Evolutionary conservation across 805 yeast genomes (phyloP).

Genomic region (Candida nanaspora): DNA sequence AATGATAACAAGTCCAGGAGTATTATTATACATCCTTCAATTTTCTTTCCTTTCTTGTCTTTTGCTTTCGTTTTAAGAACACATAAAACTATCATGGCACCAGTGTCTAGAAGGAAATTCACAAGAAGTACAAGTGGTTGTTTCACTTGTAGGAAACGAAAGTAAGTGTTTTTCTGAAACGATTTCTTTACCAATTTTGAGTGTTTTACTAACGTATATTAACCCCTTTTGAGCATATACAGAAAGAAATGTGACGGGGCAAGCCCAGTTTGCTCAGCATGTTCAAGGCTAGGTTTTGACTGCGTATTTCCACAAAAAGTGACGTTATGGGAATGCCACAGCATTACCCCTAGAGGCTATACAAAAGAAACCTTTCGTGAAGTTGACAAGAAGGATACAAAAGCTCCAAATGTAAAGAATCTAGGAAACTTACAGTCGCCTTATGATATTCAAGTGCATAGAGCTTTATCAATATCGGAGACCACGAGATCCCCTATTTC

Average conservation of each 20-base stretch:
- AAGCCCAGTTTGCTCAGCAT: slow-evolving; percentile 3
- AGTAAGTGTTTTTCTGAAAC: slow-evolving; percentile 4
- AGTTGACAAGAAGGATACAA: background rate
- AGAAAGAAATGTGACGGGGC: slow-evolving; percentile 5
- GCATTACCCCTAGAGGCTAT: background rate
- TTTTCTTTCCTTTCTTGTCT: no score
- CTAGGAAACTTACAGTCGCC: no score
- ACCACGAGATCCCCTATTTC: background rate
- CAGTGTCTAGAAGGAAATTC: background rate
- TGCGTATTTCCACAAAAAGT: slow-evolving; percentile 2
- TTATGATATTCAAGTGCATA: no score
- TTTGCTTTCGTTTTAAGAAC: no score
- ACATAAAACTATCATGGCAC: no score
- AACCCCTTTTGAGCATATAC: background rate
- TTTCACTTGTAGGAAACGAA: slow-evolving; percentile 4
- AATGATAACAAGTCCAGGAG: no score
- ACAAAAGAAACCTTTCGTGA: background rate
- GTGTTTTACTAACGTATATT: background rate
- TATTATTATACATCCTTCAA: no score
- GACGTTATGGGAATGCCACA: slow-evolving; percentile 4
- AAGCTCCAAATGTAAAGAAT: background rate
- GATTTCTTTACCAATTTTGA: no score
- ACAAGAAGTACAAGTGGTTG: slow-evolving; percentile 4
- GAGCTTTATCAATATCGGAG: background rate
- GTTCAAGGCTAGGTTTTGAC: slow-evolving; percentile 4